These are phyloP conservation scores for Pistacia atlantica DNA, from an alignment of 345 rosid genomes.

Conservation along the genomic window DNA sequence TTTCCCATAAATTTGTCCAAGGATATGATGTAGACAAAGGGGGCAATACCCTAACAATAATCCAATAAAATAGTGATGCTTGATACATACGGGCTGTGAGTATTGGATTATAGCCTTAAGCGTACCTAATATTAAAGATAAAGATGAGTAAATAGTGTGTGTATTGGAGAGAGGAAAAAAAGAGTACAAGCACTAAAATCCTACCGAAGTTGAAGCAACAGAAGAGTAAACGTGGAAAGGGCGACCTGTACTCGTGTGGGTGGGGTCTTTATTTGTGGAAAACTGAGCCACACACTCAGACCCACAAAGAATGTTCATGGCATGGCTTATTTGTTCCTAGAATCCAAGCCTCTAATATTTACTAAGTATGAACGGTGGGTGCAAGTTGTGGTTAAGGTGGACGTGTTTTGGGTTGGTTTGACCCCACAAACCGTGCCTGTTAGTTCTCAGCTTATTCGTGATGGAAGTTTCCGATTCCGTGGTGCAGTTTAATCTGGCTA, in stretches of 20 bases:
- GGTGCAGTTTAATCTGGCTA: slow-evolving; percentile 23
- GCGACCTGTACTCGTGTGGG: slow-evolving; percentile 32
- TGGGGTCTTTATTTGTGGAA: slow-evolving; percentile 19
- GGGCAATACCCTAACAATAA: slow-evolving; percentile 23
- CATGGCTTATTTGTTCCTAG: slow-evolving; percentile 16
- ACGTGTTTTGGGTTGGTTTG: background rate
- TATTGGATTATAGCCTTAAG: too few species aligned
- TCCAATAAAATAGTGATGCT: slow-evolving; percentile 3
- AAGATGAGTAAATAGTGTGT: background rate
- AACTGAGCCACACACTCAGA: slow-evolving; percentile 1
- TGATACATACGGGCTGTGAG: background rate
- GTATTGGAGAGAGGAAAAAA: background rate
- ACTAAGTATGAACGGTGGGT: background rate
- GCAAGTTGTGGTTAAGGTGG: background rate
- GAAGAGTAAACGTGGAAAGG: slow-evolving; percentile 23
- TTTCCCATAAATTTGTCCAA: slow-evolving; percentile 41
- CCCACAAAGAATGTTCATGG: slow-evolving; percentile 17
- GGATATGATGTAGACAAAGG: slow-evolving; percentile 1
- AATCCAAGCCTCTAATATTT: slow-evolving; percentile 3
- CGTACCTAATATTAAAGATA: slow-evolving; percentile 3
- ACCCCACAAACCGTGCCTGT: slow-evolving; percentile 11
- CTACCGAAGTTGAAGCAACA: background rate
- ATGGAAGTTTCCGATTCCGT: slow-evolving; percentile 26
- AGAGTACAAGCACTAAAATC: slow-evolving; percentile 36
- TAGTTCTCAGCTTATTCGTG: slow-evolving; percentile 26